Evolutionary conservation across 2,329 filamentous ascomycete species (phyloP).

Genomic region (Daldinia eschscholtzii): DNA sequence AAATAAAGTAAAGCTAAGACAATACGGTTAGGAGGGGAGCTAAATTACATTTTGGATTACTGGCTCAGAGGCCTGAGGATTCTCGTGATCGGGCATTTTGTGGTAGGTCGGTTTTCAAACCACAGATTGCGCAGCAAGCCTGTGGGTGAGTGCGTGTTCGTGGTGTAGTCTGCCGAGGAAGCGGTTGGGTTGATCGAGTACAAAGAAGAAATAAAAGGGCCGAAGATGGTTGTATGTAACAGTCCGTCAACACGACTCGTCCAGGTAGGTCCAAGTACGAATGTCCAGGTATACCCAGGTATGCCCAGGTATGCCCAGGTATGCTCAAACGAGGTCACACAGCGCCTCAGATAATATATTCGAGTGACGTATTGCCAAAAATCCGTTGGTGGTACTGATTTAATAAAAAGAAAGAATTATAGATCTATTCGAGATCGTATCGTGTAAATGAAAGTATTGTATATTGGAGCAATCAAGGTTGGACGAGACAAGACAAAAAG

Average conservation of each 20-base stretch:
- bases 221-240: conserved; percentile 47
- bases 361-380: conserved; percentile 32
- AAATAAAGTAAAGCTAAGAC: conserved; percentile 2
- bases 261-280: conserved; percentile 22
- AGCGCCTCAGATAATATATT: conserved; percentile 32
- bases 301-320: conserved; percentile 19
- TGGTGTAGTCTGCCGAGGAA: conserved; percentile 43
- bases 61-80: conserved; percentile 47
- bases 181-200: conserved; percentile 42
- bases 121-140: conserved; percentile 46
- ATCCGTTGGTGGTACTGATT: conserved; percentile 25
- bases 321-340: conserved; percentile 29
- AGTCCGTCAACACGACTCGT: conserved; percentile 41
- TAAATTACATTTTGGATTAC: conserved; percentile 51
- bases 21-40: conserved; percentile 23
- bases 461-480: conserved; percentile 22
- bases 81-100: conserved; percentile 52
- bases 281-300: not conserved
- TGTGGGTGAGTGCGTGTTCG: conserved; percentile 35
- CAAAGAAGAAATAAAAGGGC: conserved; percentile 48
- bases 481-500: conserved; percentile 6
- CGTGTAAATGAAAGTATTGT: conserved; percentile 32
- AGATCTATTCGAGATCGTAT: conserved; percentile 24
- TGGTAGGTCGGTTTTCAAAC: conserved; percentile 38
- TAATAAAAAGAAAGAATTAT: conserved; percentile 18